These are phyloP conservation scores for Pichia exigua DNA, from an alignment of 805 yeast species.

Conservation along the genomic window DNA sequence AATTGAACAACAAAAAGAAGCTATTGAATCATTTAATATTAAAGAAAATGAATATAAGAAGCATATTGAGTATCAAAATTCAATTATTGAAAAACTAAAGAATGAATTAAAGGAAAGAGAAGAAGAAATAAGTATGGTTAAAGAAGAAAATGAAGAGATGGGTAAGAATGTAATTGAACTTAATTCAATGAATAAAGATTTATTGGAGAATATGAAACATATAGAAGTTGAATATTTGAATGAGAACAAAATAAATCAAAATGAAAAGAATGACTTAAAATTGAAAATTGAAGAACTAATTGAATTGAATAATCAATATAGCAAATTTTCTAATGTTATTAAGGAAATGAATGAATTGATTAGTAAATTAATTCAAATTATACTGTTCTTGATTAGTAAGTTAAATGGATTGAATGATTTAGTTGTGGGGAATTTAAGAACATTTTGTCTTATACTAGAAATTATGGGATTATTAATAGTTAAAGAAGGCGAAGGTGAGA, in stretches of 20 bases:
- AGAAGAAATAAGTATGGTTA: slow-evolving; percentile 19
- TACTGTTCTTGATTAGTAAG: slow-evolving; percentile 25
- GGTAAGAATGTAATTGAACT: slow-evolving; percentile 6
- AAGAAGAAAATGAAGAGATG: slow-evolving; percentile 15
- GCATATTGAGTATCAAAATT: slow-evolving; percentile 1
- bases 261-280: slow-evolving; percentile 42
- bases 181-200: slow-evolving; percentile 45
- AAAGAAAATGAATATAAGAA: slow-evolving; percentile 27
- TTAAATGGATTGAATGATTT: slow-evolving; percentile 36
- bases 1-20: slow-evolving; percentile 45
- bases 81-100: not conserved
- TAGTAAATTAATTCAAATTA: slow-evolving; percentile 15
- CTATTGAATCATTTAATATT: slow-evolving; percentile 41
- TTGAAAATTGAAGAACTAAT: slow-evolving; percentile 38
- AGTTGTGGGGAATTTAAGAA: slow-evolving; percentile 33
- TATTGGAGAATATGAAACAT: slow-evolving; percentile 59
- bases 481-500: slow-evolving; percentile 28
- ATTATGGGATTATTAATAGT: slow-evolving; percentile 68
- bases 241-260: slow-evolving; percentile 43
- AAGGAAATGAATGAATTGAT: slow-evolving; percentile 20
- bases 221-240: slow-evolving; percentile 51
- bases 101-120: slow-evolving; percentile 11
- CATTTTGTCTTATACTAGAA: slow-evolving; percentile 54
- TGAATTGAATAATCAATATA: slow-evolving; percentile 30
- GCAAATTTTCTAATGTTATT: slow-evolving; percentile 23